Evolutionary conservation across 2,329 filamentous ascomycete genomes (phyloP).

Genomic region (Akanthomyces lecanii): DNA sequence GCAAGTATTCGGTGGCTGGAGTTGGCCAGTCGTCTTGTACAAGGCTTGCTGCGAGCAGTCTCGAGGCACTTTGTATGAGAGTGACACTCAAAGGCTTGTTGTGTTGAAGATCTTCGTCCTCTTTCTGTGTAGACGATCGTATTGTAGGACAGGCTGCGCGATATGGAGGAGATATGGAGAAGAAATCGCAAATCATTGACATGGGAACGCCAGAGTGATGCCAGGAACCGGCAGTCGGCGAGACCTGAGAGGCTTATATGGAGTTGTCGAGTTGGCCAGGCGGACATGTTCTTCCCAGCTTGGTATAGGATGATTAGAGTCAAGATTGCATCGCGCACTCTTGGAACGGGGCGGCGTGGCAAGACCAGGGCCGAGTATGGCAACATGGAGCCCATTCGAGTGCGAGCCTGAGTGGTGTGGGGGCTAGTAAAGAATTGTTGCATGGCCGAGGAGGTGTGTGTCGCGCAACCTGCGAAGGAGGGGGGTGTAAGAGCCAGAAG

Average conservation of each 20-base stretch:
- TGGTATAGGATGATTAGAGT: slow-evolving; percentile 13
- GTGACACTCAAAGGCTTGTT: neutral
- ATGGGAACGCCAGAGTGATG: neutral
- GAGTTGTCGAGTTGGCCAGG: slow-evolving; percentile 1
- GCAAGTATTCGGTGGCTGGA: neutral
- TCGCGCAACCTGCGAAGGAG: neutral
- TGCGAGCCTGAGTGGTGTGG: neutral
- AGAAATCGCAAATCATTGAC: neutral
- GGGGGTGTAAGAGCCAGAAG: slow-evolving; percentile 2
- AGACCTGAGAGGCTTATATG: slow-evolving; percentile 12
- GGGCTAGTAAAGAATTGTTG: neutral
- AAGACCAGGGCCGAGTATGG: slow-evolving; percentile 1
- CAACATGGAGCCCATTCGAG: slow-evolving; percentile 9
- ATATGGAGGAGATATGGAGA: neutral
- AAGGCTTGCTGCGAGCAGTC: neutral
- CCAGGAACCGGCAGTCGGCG: slow-evolving; percentile 11
- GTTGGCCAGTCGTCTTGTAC: neutral
- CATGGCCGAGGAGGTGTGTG: slow-evolving; percentile 6
- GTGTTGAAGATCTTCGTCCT: neutral
- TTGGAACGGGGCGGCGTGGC: neutral
- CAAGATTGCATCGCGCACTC: slow-evolving; percentile 11
- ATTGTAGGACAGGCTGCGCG: neutral
- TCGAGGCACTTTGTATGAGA: neutral
- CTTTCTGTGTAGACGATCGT: neutral
- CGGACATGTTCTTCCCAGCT: neutral